Percentiles rank a stretch among this genome's conserved stretches.
phyloP scores from a whole-genome alignment of 2,329 filamentous ascomycete genomes.

The Colletotrichum siamense region DNA sequence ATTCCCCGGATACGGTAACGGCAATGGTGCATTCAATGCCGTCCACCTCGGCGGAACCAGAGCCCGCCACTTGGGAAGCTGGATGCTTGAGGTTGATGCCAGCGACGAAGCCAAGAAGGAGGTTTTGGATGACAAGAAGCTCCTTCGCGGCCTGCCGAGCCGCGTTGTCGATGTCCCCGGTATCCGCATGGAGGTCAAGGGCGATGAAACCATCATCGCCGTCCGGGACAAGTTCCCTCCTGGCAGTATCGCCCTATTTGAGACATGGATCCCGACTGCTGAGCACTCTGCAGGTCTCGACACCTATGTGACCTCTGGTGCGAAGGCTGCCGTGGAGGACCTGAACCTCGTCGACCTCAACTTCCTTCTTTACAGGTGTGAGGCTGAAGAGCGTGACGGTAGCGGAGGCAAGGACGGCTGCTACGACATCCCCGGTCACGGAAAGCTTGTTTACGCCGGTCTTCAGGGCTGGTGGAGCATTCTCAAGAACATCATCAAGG shows the following conservation, averaged over 20 bases:
- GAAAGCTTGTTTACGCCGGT: slow-evolving; percentile 89
- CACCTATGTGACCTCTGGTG: slow-evolving; percentile 83
- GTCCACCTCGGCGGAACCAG: slow-evolving; percentile 85
- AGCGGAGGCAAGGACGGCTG: slow-evolving; percentile 84
- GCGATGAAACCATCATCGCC: slow-evolving; percentile 78
- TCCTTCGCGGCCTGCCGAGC: slow-evolving; percentile 84
- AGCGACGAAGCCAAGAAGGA: slow-evolving; percentile 70
- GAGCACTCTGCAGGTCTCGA: slow-evolving; percentile 87
- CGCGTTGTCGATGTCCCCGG: slow-evolving; percentile 77
- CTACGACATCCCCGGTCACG: slow-evolving; percentile 85
- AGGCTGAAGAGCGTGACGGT: slow-evolving; percentile 83
- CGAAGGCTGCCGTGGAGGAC: slow-evolving; percentile 76
- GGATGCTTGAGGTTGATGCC: slow-evolving; percentile 90
- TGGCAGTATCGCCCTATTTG: slow-evolving; percentile 92
- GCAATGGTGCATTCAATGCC: slow-evolving; percentile 79
- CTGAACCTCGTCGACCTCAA: slow-evolving; percentile 86
- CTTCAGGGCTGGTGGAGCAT: slow-evolving; percentile 99
- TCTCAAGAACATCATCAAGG: slow-evolving; percentile 79
- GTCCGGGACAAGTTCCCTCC: slow-evolving; percentile 87
- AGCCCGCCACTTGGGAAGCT: slow-evolving; percentile 85
- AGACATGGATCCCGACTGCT: slow-evolving; percentile 91
- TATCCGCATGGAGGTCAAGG: slow-evolving; percentile 74
- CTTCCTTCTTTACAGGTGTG: slow-evolving; percentile 88
- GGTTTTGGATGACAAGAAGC: slow-evolving; percentile 71
- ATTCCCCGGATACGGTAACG: slow-evolving; percentile 87